Conservation (phyloP, 768 basidiomycete genomes). For the Tulasnella sp. region DNA sequence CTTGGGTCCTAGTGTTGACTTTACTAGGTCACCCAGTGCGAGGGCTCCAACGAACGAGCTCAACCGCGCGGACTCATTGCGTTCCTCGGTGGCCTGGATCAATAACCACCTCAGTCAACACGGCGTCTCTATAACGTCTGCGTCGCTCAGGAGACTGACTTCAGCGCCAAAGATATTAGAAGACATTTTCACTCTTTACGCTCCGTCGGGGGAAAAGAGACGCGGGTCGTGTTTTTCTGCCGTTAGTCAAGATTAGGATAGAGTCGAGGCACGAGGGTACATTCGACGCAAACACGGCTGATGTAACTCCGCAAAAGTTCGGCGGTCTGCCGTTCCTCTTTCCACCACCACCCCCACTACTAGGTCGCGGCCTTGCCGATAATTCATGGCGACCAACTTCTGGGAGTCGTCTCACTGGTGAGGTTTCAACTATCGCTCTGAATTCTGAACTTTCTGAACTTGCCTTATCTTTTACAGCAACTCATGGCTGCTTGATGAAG, state of each 20-base stretch:
- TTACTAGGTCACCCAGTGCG: slow-evolving; percentile 96
- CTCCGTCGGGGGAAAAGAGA: neutral
- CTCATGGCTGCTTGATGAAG: slow-evolving; percentile 85
- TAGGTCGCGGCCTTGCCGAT: neutral
- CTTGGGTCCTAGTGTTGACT: slow-evolving; percentile 96
- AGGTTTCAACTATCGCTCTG: slow-evolving; percentile 33
- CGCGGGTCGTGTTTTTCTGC: neutral
- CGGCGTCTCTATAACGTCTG: neutral
- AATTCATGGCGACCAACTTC: slow-evolving; percentile 82
- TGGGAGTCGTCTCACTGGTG: slow-evolving; percentile 91
- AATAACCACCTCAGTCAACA: slow-evolving; percentile 16
- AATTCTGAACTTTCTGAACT: neutral
- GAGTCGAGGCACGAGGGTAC: neutral
- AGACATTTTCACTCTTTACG: slow-evolving; percentile 14
- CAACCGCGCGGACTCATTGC: slow-evolving; percentile 95
- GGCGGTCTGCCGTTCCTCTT: slow-evolving; percentile 4
- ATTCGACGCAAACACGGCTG: slow-evolving; percentile 13
- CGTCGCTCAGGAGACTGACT: slow-evolving; percentile 2
- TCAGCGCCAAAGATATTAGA: slow-evolving; percentile 23
- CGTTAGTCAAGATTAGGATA: slow-evolving; percentile 11
- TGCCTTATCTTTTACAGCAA: slow-evolving; percentile 50
- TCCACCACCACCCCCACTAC: slow-evolving; percentile 20
- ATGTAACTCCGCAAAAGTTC: slow-evolving; percentile 1
- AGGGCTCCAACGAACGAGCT: slow-evolving; percentile 97
- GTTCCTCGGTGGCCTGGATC: slow-evolving; percentile 54